Conservation (phyloP, 2,329 filamentous ascomycete genomes). For the Trichoderma breve region DNA sequence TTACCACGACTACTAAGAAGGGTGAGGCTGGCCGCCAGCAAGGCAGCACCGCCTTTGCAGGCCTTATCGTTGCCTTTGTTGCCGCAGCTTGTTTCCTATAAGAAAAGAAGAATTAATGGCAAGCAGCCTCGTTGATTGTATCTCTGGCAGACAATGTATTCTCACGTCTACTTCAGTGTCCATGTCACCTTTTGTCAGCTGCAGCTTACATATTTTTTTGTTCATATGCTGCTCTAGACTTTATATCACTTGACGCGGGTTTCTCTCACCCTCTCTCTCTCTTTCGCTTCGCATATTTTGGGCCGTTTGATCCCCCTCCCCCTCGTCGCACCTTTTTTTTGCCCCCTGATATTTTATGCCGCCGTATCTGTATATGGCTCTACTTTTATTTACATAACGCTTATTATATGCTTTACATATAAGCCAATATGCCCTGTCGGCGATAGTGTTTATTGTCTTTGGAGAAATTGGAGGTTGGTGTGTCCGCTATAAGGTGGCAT, state of each 20-base stretch:
- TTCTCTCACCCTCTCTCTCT: neutral
- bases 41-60: constrained; percentile 50
- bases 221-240: constrained; percentile 17
- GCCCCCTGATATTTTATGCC: neutral
- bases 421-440: constrained; percentile 29
- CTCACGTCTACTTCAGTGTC: constrained; percentile 18
- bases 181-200: constrained; percentile 18
- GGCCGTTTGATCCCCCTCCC: neutral
- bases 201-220: constrained; percentile 13
- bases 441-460: constrained; percentile 38
- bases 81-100: constrained; percentile 52
- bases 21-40: constrained; percentile 49
- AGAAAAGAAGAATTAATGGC: constrained; percentile 19
- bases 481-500: neutral
- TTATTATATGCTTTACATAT: constrained; percentile 30
- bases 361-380: constrained; percentile 17
- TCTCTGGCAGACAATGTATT: constrained; percentile 10
- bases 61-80: constrained; percentile 55
- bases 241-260: constrained; percentile 15
- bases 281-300: constrained; percentile 14
- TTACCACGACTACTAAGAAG: constrained; percentile 38
- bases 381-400: constrained; percentile 23
- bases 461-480: neutral
- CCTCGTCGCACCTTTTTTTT: neutral
- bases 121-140: constrained; percentile 23